Evolutionary conservation across 2,329 filamentous ascomycete genomes (phyloP).

Genomic region (Diaporthe sp.): DNA sequence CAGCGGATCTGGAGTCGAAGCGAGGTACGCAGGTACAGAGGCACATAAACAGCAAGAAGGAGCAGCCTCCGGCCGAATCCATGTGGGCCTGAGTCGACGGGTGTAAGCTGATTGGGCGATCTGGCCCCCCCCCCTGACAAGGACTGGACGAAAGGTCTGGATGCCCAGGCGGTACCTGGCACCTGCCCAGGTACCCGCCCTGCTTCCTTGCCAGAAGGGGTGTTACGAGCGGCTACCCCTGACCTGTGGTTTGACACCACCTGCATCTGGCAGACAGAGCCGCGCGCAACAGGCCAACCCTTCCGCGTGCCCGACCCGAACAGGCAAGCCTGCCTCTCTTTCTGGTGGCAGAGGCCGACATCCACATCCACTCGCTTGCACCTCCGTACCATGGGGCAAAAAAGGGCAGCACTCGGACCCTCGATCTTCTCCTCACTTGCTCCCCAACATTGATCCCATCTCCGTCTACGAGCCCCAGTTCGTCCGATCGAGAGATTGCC

Average conservation of each 20-base stretch:
- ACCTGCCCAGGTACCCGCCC: background rate
- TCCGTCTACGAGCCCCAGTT: conserved; percentile 5
- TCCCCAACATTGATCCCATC: conserved; percentile 6
- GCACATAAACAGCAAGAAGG: background rate
- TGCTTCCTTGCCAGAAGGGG: background rate
- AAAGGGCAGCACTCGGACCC: conserved; percentile 10
- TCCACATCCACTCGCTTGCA: conserved; percentile 11
- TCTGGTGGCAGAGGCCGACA: conserved; percentile 2
- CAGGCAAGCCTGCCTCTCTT: background rate
- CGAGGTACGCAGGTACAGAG: background rate
- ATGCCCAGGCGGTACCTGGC: conserved; percentile 3
- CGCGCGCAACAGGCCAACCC: conserved; percentile 25
- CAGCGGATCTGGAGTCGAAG: conserved; percentile 11
- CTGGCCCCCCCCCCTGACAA: conserved; percentile 16
- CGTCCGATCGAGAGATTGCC: conserved; percentile 20
- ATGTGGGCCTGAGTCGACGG: background rate
- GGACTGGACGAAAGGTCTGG: background rate
- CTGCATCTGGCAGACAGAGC: conserved; percentile 31
- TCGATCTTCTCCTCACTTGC: background rate
- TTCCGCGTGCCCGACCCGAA: background rate
- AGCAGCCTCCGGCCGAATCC: background rate
- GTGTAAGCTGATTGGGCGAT: conserved; percentile 35
- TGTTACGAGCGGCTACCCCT: conserved; percentile 27
- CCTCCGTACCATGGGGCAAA: background rate
- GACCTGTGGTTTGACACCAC: conserved; percentile 25